These are phyloP conservation scores for Russula earlei DNA, from an alignment of 768 basidiomycete genomes.

Conservation along the genomic window DNA sequence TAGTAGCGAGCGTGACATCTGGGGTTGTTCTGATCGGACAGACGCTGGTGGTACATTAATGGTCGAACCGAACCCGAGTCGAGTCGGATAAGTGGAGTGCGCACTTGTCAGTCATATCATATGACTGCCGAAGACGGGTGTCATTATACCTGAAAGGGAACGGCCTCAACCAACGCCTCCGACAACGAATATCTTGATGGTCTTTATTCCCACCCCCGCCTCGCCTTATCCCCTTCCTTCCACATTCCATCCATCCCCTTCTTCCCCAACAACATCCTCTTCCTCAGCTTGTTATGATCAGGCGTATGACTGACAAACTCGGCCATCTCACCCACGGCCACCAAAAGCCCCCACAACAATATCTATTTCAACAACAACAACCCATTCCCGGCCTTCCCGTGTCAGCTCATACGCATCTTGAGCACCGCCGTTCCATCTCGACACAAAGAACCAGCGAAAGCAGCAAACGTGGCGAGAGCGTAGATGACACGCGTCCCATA, in stretches of 20 bases:
- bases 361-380: conserved; percentile 18
- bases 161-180: background rate
- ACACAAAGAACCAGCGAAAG: conserved; percentile 53
- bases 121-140: conserved; percentile 1
- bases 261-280: background rate
- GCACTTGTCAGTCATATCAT: background rate
- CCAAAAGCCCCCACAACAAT: conserved; percentile 17
- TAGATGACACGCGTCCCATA: conserved; percentile 20
- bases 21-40: conserved; percentile 67
- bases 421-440: conserved; percentile 59
- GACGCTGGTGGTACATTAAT: conserved; percentile 35
- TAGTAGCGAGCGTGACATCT: conserved; percentile 58
- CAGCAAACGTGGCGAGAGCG: conserved; percentile 34
- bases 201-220: conserved; percentile 1
- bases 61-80: too few species aligned
- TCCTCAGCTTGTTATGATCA: conserved; percentile 22
- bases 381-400: conserved; percentile 15
- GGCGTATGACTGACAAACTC: conserved; percentile 28
- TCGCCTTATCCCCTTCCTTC: background rate
- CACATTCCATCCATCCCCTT: background rate
- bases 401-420: conserved; percentile 22
- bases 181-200: too few species aligned
- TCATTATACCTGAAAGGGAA: conserved; percentile 15
- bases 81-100: too few species aligned
- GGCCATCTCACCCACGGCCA: conserved; percentile 23